Conservation (phyloP, 2,329 filamentous ascomycete genomes). For the Aquanectria penicillioides region DNA sequence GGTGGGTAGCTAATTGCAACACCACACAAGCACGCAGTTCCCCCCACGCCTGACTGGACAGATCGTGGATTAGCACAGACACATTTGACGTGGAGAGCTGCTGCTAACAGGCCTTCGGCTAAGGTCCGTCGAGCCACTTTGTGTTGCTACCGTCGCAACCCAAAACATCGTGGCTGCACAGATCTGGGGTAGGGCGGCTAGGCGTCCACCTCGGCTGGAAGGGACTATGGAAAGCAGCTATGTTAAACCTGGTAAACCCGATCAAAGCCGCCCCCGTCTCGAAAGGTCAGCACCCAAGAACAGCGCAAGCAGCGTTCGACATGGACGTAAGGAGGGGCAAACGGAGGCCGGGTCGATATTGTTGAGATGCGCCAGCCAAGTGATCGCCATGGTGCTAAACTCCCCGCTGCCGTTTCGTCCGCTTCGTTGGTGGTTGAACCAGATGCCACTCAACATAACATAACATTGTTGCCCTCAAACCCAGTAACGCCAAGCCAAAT, state of each 20-base stretch:
- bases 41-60: slow-evolving; percentile 13
- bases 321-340: too few relatives aligned
- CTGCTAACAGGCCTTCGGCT: slow-evolving; percentile 14
- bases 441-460: slow-evolving; percentile 1
- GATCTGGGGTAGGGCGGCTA: slow-evolving; percentile 3
- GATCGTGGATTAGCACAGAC: slow-evolving; percentile 11
- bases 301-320: too few relatives aligned
- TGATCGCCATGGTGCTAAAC: not conserved
- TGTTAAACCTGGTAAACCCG: slow-evolving; percentile 6
- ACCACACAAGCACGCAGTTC: not conserved
- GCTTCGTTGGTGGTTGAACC: slow-evolving; percentile 16
- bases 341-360: too few relatives aligned
- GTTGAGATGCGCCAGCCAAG: not conserved
- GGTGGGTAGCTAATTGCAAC: slow-evolving; percentile 1
- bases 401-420: too few relatives aligned
- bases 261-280: slow-evolving; percentile 2
- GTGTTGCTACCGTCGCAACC: slow-evolving; percentile 9
- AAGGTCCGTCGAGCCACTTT: slow-evolving; percentile 11
- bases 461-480: too few relatives aligned
- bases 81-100: slow-evolving; percentile 1
- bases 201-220: slow-evolving; percentile 29
- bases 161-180: slow-evolving; percentile 24
- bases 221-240: not conserved
- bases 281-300: too few relatives aligned
- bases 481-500: not conserved